phyloP scores from a whole-genome alignment of 441 rosid genomes.

The Erodium chrysanthum region DNA sequence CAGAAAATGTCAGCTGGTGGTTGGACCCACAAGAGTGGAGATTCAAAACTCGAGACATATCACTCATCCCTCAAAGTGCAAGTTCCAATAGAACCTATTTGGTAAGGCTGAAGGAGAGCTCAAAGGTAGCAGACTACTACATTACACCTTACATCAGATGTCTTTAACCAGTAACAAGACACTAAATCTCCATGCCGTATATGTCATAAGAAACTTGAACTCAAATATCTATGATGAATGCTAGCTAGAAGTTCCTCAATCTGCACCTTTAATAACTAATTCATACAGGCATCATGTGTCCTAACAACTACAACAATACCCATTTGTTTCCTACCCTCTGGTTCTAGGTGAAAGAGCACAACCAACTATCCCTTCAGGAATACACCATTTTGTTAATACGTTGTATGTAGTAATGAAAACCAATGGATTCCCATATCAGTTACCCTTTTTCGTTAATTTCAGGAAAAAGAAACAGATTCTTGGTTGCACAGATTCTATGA shows the following conservation, averaged over 20 bases:
- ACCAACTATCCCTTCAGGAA: background rate
- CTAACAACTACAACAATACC: background rate
- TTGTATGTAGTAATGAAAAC: background rate
- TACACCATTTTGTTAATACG: background rate
- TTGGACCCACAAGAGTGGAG: background rate
- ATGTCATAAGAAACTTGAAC: background rate
- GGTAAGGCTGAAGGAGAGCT: background rate
- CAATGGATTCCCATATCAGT: background rate
- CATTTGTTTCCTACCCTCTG: background rate
- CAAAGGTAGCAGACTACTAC: background rate
- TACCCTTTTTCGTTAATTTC: background rate
- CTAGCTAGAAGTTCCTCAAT: background rate
- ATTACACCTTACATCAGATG: background rate
- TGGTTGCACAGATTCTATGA: background rate
- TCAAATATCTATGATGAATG: background rate
- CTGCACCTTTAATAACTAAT: no score
- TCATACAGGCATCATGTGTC: background rate
- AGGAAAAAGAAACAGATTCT: background rate
- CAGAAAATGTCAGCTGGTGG: background rate
- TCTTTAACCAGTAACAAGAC: background rate
- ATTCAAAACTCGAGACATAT: background rate
- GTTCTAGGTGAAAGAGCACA: background rate
- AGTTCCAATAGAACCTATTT: background rate
- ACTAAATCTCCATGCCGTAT: background rate
- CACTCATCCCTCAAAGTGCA: background rate